Conservation (phyloP, 768 basidiomycete species). For the Daedaleopsis sinensis region DNA sequence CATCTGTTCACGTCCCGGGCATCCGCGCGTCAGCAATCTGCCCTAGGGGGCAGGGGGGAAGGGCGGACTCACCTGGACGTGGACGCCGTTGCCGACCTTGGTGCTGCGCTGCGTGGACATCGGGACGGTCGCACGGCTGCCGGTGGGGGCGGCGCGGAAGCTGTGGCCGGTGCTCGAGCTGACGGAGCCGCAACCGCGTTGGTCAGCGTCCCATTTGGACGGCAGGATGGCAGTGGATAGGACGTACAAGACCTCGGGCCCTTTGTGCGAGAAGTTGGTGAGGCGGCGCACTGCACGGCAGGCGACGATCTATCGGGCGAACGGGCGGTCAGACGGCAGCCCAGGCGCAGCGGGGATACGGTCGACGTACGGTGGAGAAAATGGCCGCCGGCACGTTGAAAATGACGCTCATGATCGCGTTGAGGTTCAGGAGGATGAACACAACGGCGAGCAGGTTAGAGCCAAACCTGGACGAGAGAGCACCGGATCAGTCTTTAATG, state of each 20-base stretch:
- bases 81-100: constrained; percentile 51
- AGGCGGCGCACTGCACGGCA: constrained; percentile 66
- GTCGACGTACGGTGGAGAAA: constrained; percentile 58
- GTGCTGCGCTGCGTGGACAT: constrained; percentile 14
- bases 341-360: neutral
- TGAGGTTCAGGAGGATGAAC: constrained; percentile 69
- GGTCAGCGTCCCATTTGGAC: neutral
- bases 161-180: constrained; percentile 43
- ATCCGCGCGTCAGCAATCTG: neutral
- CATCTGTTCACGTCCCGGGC: constrained; percentile 49
- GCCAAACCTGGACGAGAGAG: constrained; percentile 36
- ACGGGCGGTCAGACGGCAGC: too few relatives aligned
- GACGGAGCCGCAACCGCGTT: neutral
- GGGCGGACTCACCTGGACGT: constrained; percentile 50
- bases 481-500: neutral
- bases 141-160: constrained; percentile 54
- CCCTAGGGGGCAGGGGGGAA: too few relatives aligned
- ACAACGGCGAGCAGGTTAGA: constrained; percentile 44
- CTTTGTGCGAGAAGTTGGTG: constrained; percentile 55
- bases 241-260: constrained; percentile 57
- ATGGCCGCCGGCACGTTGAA: constrained; percentile 75
- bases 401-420: constrained; percentile 74
- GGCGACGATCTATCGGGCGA: constrained; percentile 56
- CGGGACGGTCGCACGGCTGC: constrained; percentile 24
- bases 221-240: neutral